phyloP scores from a whole-genome alignment of 179 eudicot genomes.

The Gypsophila paniculata region DNA sequence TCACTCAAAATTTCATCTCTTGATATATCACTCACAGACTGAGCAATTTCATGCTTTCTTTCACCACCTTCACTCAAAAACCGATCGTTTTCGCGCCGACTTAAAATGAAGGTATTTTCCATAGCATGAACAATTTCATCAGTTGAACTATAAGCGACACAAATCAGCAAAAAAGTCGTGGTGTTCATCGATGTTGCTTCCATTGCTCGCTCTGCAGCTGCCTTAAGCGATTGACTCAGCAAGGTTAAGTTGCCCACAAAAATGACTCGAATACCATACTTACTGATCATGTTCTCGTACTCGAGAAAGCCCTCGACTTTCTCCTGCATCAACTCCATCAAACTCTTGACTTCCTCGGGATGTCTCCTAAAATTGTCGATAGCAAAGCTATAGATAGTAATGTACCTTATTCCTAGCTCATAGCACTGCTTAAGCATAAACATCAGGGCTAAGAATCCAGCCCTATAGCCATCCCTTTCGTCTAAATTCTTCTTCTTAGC shows the following conservation, averaged over 20 bases:
- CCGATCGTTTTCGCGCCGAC: not conserved
- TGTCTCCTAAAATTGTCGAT: constrained; percentile 61
- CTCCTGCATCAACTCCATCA: constrained; percentile 63
- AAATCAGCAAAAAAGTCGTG: constrained; percentile 34
- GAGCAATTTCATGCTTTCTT: not conserved
- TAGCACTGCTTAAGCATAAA: constrained; percentile 56
- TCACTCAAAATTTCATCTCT: not conserved
- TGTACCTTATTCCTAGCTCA: constrained; percentile 48
- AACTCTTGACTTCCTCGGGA: constrained; percentile 53
- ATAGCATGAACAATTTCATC: constrained; percentile 56
- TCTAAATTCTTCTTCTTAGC: constrained; percentile 45
- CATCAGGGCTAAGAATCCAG: constrained; percentile 52
- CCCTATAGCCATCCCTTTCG: constrained; percentile 48
- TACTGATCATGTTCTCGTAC: constrained; percentile 42
- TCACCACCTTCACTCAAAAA: not conserved
- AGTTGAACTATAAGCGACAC: constrained; percentile 56
- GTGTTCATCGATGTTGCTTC: constrained; percentile 45
- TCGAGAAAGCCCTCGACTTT: constrained; percentile 54
- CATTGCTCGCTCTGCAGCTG: constrained; percentile 47
- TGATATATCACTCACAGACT: not conserved
- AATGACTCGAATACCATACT: constrained; percentile 47
- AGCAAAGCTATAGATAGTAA: constrained; percentile 57
- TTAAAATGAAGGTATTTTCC: constrained; percentile 32
- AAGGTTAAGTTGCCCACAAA: constrained; percentile 55
- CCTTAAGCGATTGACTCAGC: constrained; percentile 37